Base-by-base conservation (phyloP, 2,329 filamentous ascomycete species). In the Xylariaceae sp. region DNA sequence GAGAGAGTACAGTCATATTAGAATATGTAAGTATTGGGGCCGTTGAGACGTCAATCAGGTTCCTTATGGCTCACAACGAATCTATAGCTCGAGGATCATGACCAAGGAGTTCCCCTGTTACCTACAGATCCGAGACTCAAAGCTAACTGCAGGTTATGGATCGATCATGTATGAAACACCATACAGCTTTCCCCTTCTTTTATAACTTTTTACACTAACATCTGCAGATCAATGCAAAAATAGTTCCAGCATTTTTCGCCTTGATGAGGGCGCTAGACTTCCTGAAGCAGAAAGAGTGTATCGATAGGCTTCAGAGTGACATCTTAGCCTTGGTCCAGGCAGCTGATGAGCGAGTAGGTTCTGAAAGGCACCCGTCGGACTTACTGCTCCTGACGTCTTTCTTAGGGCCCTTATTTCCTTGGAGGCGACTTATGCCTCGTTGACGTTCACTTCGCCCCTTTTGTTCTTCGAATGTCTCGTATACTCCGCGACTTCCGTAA, bases 1-100 rank as follows among this genome's bases (percentile, higher is more conserved):
- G 92, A 68, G 92, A 96, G 70, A 94, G 89, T 66, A 85, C 85
- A 1, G 88, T 96, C 3, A 82, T 96, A 66, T 82, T 96, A 71
- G 92, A 96, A 87, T 96, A 96, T 74, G 87, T 90, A 76, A 64
- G 82, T 71, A 16, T n/a, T 26, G 21, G 17, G 8, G 14, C 16
- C 19, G 21, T 26, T 21, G 3, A 14, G 2, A 14, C 9, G 17
- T n/a, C 12, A 11, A 31, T 9, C 14, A 2, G 23, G 2, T 21
- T 29, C 21, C 3, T 11, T 1, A 19, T 54, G 16, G 36, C 59
- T 64, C 6, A 66, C 33, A 16, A 34, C 19, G 16, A 28, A 26
- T 34, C 11, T 23, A 14, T 37, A 89, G 85, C 82, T 95, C 31
- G 92, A 96, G 68, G 92, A 96, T 66, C 75, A 91, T 24, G 79